phyloP scores from a whole-genome alignment of 805 yeast species.

The Saturnispora mendoncae region DNA sequence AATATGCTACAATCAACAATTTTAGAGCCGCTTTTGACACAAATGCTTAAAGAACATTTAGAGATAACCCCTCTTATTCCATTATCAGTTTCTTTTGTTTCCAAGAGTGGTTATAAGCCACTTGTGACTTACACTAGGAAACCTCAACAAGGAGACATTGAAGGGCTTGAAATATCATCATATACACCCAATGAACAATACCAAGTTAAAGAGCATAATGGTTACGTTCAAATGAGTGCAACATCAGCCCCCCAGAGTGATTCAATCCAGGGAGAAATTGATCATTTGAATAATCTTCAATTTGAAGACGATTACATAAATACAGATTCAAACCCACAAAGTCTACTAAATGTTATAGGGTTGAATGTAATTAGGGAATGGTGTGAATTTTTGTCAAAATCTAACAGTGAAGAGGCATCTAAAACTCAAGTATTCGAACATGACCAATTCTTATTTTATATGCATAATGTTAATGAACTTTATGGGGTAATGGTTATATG shows the following conservation, averaged over 20 bases:
- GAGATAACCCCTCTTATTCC: constrained; percentile 22
- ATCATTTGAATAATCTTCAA: constrained; percentile 12
- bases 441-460: constrained; percentile 19
- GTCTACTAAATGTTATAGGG: constrained; percentile 26
- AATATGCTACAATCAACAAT: constrained; percentile 26
- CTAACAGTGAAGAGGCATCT: neutral
- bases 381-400: too few relatives aligned
- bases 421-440: constrained; percentile 18
- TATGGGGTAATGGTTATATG: constrained; percentile 25
- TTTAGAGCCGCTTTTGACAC: constrained; percentile 22
- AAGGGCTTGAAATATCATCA: too few relatives aligned
- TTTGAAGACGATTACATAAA: constrained; percentile 22
- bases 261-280: constrained; percentile 12
- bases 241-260: too few relatives aligned
- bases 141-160: neutral
- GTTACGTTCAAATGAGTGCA: too few relatives aligned
- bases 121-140: constrained; percentile 23
- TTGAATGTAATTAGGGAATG: constrained; percentile 24
- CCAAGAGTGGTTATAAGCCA: constrained; percentile 23
- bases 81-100: constrained; percentile 25
- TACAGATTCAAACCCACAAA: constrained; percentile 25
- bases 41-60: constrained; percentile 22
- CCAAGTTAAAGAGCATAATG: too few relatives aligned
- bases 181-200: too few relatives aligned
- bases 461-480: constrained; percentile 18